Base-by-base conservation (phyloP, 257 asterid species). In the Cordia subcordata region DNA sequence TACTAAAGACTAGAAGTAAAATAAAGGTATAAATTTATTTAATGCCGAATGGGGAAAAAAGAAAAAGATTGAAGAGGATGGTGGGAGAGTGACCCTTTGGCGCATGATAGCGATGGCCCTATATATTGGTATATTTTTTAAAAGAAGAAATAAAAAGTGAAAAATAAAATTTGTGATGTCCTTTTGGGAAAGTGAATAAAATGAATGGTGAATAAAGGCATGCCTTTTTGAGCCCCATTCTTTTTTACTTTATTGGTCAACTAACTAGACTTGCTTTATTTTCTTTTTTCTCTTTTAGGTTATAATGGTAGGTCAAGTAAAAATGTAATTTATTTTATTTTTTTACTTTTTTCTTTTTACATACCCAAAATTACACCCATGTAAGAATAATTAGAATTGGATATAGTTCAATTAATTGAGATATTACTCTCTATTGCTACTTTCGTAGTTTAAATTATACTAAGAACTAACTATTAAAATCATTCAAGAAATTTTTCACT, bases 21-120 rank as follows among this genome's bases (percentile, higher is more conserved):
- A n/a, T n/a, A n/a, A n/a, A n/a, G n/a, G n/a, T n/a, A n/a, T 27
- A 27, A 27, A 42, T 42, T 42, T 42, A 18, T 37, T 52, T 13
- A 12, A 2, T 37, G 47, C 10, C 12, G 10, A 42, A 42, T 10
- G 12, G 47, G 10, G 10, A 42, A 42, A 11, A 11, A 14, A 42
- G 10, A 10, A 42, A 4, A 42, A 42, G 10, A 42, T 3, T 42
- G 5, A 12, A 19, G 20, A 55, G 19, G 22, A 32, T 52, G 39
- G 42, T 13, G 73, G 53, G 70, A 78, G 32, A 14, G 78, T 49
- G 84, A 62, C 80, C 6, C 52, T 54, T 63, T 59, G 76, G 81
- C 71, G 74, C 70, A 76, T 64, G 77, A 78, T 78, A 76, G 80
- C 67, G 61, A 74, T 33, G 77, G 80, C 63, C 14, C 69, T 61